These are phyloP conservation scores for Sonneratia caseolaris DNA, from an alignment of 345 rosid genomes.

Conservation along the genomic window DNA sequence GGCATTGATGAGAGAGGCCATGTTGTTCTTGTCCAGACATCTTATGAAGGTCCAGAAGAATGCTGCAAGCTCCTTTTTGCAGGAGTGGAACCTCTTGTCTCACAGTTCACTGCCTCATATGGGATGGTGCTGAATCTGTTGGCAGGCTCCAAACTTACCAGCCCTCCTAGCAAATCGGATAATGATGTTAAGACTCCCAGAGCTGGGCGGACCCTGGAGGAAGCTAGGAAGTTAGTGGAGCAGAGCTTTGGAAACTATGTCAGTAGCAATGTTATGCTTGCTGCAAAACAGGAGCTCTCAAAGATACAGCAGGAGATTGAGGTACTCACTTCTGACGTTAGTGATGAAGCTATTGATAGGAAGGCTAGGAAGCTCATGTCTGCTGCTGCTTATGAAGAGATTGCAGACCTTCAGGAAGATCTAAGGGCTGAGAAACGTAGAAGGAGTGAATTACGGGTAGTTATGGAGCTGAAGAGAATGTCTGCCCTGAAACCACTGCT, in stretches of 20 bases:
- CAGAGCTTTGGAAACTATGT: slow-evolving; percentile 92
- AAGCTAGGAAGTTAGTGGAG: slow-evolving; percentile 88
- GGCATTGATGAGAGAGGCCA: slow-evolving; percentile 85
- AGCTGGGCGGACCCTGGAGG: slow-evolving; percentile 78
- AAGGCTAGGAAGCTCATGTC: slow-evolving; percentile 66
- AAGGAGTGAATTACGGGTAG: slow-evolving; percentile 51
- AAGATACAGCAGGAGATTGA: slow-evolving; percentile 65
- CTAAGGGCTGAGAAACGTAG: slow-evolving; percentile 57
- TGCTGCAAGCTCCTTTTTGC: slow-evolving; percentile 78
- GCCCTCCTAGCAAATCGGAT: slow-evolving; percentile 38
- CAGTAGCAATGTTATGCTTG: slow-evolving; percentile 84
- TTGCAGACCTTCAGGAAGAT: slow-evolving; percentile 59
- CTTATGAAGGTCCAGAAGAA: slow-evolving; percentile 91
- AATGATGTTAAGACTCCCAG: slow-evolving; percentile 32
- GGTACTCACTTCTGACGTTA: slow-evolving; percentile 52
- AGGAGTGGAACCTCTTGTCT: slow-evolving; percentile 83
- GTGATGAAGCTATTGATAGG: slow-evolving; percentile 71
- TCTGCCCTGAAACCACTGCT: slow-evolving; percentile 58
- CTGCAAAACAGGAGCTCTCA: slow-evolving; percentile 82
- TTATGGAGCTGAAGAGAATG: slow-evolving; percentile 54
- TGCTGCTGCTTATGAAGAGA: slow-evolving; percentile 57
- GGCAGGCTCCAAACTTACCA: slow-evolving; percentile 66
- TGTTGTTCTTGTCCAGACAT: slow-evolving; percentile 69
- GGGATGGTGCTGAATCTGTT: slow-evolving; percentile 96
- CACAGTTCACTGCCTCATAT: slow-evolving; percentile 95